These are phyloP conservation scores for Fraxinus albicans DNA, from an alignment of 305 asterid genomes.

Conservation along the genomic window DNA sequence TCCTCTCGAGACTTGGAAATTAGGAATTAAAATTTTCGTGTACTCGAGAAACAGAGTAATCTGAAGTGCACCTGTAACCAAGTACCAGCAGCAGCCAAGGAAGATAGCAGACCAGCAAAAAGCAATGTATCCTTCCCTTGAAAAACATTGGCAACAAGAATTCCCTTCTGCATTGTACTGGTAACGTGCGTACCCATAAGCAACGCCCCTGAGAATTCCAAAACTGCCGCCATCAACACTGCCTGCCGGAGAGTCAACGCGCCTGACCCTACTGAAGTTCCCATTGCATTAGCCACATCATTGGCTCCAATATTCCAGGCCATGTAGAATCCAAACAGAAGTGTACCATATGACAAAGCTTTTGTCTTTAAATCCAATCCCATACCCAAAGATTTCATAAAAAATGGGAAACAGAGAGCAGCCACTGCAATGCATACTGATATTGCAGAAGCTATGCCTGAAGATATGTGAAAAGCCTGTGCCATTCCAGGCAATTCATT, in stretches of 20 bases:
- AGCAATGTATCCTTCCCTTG: slow-evolving; percentile 85
- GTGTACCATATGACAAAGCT: slow-evolving; percentile 60
- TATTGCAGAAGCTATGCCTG: slow-evolving; percentile 70
- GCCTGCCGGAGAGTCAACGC: slow-evolving; percentile 85
- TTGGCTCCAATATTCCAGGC: slow-evolving; percentile 98
- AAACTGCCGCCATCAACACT: slow-evolving; percentile 71
- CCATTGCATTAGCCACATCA: slow-evolving; percentile 98
- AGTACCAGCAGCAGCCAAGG: slow-evolving; percentile 97
- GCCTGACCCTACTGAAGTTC: slow-evolving; percentile 98
- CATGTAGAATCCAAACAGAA: slow-evolving; percentile 88
- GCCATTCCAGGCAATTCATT: slow-evolving; percentile 67
- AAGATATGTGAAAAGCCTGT: slow-evolving; percentile 67
- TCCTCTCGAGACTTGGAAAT: background rate
- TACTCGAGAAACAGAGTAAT: background rate
- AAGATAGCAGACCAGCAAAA: slow-evolving; percentile 80
- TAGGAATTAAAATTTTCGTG: background rate
- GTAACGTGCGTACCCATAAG: slow-evolving; percentile 93
- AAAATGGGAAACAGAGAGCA: slow-evolving; percentile 65
- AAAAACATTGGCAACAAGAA: slow-evolving; percentile 76
- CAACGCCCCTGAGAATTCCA: slow-evolving; percentile 92
- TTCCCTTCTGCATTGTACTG: slow-evolving; percentile 97
- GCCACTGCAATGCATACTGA: slow-evolving; percentile 75
- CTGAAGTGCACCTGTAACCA: slow-evolving; percentile 74
- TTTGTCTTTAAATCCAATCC: slow-evolving; percentile 56
- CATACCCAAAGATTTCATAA: slow-evolving; percentile 68